These are phyloP conservation scores for Ceriops tagal DNA, from an alignment of 345 rosid genomes.

Conservation along the genomic window DNA sequence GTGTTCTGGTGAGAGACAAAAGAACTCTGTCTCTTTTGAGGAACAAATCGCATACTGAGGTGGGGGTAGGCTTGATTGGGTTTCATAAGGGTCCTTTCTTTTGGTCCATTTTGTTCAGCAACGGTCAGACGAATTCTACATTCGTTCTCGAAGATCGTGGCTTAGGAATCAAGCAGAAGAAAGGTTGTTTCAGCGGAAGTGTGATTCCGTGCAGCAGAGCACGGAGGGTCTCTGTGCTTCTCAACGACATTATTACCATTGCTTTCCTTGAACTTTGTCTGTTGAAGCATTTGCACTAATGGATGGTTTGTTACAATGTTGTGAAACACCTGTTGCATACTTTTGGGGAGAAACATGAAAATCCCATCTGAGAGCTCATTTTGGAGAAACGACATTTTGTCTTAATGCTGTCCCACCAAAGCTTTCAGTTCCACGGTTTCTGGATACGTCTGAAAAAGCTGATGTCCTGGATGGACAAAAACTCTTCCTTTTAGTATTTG, in stretches of 20 bases:
- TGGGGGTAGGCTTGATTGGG: constrained; percentile 70
- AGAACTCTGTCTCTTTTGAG: constrained; percentile 43
- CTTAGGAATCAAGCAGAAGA: constrained; percentile 69
- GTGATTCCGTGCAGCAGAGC: constrained; percentile 55
- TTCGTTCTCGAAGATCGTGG: constrained; percentile 76
- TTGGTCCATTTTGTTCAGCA: constrained; percentile 68
- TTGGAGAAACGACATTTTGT: too few relatives aligned
- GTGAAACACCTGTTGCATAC: neutral
- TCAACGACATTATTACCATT: constrained; percentile 12
- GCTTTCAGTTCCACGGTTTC: too few relatives aligned
- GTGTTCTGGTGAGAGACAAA: constrained; percentile 55
- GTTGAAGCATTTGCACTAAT: constrained; percentile 10
- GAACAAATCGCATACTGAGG: constrained; percentile 60
- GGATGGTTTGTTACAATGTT: constrained; percentile 8
- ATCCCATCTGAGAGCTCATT: neutral
- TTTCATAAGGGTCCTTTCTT: constrained; percentile 59
- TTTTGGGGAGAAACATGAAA: neutral
- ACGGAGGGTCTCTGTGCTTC: constrained; percentile 19
- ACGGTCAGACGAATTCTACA: constrained; percentile 51
- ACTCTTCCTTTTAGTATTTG: too few relatives aligned
- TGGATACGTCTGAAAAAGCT: too few relatives aligned
- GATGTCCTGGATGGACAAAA: too few relatives aligned
- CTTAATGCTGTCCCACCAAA: too few relatives aligned
- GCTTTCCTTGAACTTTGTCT: constrained; percentile 19
- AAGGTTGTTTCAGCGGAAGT: constrained; percentile 80